Base-by-base conservation (phyloP, 2,329 filamentous ascomycete genomes). In the Xylogone sp. region DNA sequence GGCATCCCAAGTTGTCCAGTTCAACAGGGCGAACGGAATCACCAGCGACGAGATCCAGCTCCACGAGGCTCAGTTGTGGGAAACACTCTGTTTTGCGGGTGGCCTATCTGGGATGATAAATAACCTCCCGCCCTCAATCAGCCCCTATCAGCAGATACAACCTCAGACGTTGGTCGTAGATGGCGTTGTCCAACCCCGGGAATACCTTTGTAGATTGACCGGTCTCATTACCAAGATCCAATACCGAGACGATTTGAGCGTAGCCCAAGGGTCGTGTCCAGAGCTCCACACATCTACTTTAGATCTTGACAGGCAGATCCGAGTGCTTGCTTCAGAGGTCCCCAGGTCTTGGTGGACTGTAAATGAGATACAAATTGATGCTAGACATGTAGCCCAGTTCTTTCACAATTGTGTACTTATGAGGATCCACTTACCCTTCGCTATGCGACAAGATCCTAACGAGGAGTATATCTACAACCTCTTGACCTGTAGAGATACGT, bases 61-160 rank as follows among this genome's bases (percentile, higher is more conserved):
- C 42, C 56, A 59, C 7, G 65, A 58, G 48, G 58, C 61, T 18
- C 59, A 63, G 43, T 46, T 69, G 2, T 70, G 68, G 68, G 56
- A 65, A 22, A 57, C 61, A 2, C 58, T 70, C 3, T 69, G 65
- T 51, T 58, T 60, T 13, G 54, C 62, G 2, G 67, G 70, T 19
- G 55, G 68, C 34, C 47, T 71, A 2, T 48, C 57, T 2, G 62
- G 63, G 2, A 65, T 68, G 60, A 55, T 69, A 20, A 59, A 68
- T 43, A 71, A 70, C 51, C 52, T 71, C 6, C 69, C 69, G 10
- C 56, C 65, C 18, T 63, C 59, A 16, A 69, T 67, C 9, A 53
- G 55, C 21, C 57, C 56, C 22, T 63, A 63, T 49, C 42, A 59
- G 51, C 20, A 58, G 59, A 45, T 50, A 42, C 34, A 56, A 57